Evolutionary conservation across 345 rosid genomes (phyloP).

Genomic region (Arabidopsis suecica): DNA sequence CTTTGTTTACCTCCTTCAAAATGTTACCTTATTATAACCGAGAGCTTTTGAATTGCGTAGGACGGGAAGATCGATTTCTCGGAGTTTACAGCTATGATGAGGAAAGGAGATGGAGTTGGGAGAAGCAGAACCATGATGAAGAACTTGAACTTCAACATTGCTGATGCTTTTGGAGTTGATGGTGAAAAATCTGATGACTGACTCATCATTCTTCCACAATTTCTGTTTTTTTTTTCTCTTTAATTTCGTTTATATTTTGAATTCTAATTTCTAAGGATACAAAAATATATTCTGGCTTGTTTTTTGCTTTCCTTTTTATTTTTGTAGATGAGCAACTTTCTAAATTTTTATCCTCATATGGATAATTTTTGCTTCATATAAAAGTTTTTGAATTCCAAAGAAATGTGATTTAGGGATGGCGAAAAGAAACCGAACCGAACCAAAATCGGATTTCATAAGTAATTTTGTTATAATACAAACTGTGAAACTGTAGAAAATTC

Average conservation of each 20-base stretch:
- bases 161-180: conserved; percentile 69
- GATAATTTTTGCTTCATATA: conserved; percentile 33
- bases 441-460: no score
- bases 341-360: neutral
- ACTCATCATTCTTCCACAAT: neutral
- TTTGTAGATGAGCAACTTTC: conserved; percentile 38
- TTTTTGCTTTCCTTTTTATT: conserved; percentile 6
- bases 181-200: conserved; percentile 32
- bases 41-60: conserved; percentile 14
- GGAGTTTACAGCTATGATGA: conserved; percentile 91
- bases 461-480: neutral
- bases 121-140: conserved; percentile 75
- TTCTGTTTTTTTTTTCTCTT: neutral
- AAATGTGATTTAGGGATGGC: no score
- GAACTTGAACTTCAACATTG: conserved; percentile 71
- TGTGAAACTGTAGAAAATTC: no score
- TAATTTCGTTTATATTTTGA: neutral
- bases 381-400: neutral
- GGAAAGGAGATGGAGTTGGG: conserved; percentile 67
- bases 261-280: conserved; percentile 6
- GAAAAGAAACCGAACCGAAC: no score
- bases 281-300: conserved; percentile 3
- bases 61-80: conserved; percentile 50
- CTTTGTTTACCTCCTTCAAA: neutral
- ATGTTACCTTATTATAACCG: neutral